These are phyloP conservation scores for Thermochaetoides thermophila DNA, from an alignment of 495 filamentous ascomycete genomes.

Conservation along the genomic window DNA sequence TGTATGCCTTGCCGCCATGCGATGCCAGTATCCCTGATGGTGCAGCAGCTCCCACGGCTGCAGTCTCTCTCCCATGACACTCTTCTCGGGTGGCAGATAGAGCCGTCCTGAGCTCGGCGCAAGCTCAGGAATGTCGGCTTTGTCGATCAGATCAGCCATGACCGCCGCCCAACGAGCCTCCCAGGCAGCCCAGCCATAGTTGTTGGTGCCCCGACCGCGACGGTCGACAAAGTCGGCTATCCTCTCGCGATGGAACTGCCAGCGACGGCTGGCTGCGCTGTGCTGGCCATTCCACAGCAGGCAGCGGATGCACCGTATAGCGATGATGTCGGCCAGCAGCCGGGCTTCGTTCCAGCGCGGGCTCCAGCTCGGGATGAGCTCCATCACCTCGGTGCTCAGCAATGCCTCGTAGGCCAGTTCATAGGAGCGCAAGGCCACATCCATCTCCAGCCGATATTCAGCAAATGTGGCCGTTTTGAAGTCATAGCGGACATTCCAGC, in stretches of 20 bases:
- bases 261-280: conserved; percentile 58
- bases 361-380: conserved; percentile 74
- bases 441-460: conserved; percentile 82
- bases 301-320: conserved; percentile 66
- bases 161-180: conserved; percentile 66
- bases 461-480: conserved; percentile 83
- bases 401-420: conserved; percentile 72
- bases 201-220: conserved; percentile 64
- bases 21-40: conserved; percentile 79
- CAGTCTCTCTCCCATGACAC: conserved; percentile 46
- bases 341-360: conserved; percentile 76
- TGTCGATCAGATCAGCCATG: conserved; percentile 68
- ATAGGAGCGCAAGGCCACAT: conserved; percentile 66
- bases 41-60: conserved; percentile 70
- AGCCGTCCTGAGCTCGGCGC: conserved; percentile 21
- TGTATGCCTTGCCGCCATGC: conserved; percentile 50
- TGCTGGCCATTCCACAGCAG: conserved; percentile 61
- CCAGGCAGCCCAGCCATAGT: conserved; percentile 83
- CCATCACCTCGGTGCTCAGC: conserved; percentile 66
- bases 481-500: conserved; percentile 85
- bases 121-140: conserved; percentile 35
- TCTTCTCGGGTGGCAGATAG: conserved; percentile 54
- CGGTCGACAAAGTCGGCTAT: conserved; percentile 63
- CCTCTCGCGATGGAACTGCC: conserved; percentile 56
- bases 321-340: conserved; percentile 61